A percentile compares a stretch with the other conserved stretches of the same genome.
These are phyloP conservation scores for Solanum arcanum DNA, from an alignment of 257 asterid genomes.

Conservation along the genomic window DNA sequence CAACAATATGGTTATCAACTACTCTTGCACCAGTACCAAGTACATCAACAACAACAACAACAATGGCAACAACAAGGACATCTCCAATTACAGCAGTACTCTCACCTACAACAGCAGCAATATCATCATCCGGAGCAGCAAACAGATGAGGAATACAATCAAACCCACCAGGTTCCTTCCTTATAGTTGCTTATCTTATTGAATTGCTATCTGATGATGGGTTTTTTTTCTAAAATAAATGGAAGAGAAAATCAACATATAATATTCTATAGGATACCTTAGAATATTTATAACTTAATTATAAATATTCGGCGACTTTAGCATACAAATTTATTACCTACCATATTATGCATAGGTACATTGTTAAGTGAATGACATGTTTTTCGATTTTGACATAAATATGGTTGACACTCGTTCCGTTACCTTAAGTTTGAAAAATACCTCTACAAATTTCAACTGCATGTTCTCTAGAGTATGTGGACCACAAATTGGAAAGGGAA, in stretches of 20 bases:
- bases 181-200: neutral
- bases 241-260: neutral
- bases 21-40: slow-evolving; percentile 65
- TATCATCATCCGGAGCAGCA: slow-evolving; percentile 20
- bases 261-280: neutral
- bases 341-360: neutral
- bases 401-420: neutral
- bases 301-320: neutral
- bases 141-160: slow-evolving; percentile 20
- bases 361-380: neutral
- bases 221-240: neutral
- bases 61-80: slow-evolving; percentile 34
- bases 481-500: neutral
- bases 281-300: neutral
- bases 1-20: slow-evolving; percentile 51
- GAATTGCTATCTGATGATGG: neutral
- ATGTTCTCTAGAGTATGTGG: neutral
- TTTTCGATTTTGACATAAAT: neutral
- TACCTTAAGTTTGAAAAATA: neutral
- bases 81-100: slow-evolving; percentile 10
- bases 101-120: slow-evolving; percentile 16
- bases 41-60: slow-evolving; percentile 32
- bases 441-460: neutral
- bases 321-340: neutral
- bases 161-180: slow-evolving; percentile 8